Percentiles rank a stretch among this genome's conserved stretches.
These are phyloP conservation scores for Botrytis fragariae DNA, from an alignment of 2,329 filamentous ascomycete genomes.

Conservation along the genomic window DNA sequence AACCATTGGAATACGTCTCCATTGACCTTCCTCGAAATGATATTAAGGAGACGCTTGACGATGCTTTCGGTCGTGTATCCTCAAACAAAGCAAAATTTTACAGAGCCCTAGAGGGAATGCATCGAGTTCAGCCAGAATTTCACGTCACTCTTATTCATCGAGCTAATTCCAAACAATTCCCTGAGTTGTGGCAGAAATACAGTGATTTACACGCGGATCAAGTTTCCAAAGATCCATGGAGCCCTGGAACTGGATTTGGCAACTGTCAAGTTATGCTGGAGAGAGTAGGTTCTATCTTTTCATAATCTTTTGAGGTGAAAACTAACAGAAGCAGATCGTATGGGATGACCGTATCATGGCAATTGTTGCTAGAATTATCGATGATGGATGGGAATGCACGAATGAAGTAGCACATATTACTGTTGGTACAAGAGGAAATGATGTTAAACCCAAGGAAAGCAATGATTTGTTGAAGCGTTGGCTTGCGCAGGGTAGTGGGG, in stretches of 20 bases:
- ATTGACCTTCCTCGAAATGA: constrained; percentile 53
- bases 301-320: not conserved
- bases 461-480: constrained; percentile 78
- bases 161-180: constrained; percentile 56
- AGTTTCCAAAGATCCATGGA: constrained; percentile 15
- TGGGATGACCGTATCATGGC: constrained; percentile 89
- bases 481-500: constrained; percentile 57
- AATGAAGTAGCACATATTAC: constrained; percentile 87
- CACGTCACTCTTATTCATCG: constrained; percentile 94
- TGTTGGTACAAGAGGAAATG: constrained; percentile 70
- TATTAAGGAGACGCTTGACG: constrained; percentile 61
- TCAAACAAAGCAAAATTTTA: constrained; percentile 65
- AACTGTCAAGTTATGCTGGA: constrained; percentile 63
- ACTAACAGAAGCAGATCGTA: constrained; percentile 54
- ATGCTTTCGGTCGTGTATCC: constrained; percentile 59
- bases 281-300: constrained; percentile 44
- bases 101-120: constrained; percentile 66
- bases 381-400: constrained; percentile 63
- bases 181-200: constrained; percentile 76
- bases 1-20: constrained; percentile 62
- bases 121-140: constrained; percentile 79
- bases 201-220: constrained; percentile 52
- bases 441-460: constrained; percentile 90
- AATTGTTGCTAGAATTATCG: constrained; percentile 74
- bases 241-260: constrained; percentile 52